Percentiles rank a stretch among this genome's conserved stretches.
Evolutionary conservation across 202 grass and related monocot genomes (phyloP).

Genomic region (Musa balbisiana): DNA sequence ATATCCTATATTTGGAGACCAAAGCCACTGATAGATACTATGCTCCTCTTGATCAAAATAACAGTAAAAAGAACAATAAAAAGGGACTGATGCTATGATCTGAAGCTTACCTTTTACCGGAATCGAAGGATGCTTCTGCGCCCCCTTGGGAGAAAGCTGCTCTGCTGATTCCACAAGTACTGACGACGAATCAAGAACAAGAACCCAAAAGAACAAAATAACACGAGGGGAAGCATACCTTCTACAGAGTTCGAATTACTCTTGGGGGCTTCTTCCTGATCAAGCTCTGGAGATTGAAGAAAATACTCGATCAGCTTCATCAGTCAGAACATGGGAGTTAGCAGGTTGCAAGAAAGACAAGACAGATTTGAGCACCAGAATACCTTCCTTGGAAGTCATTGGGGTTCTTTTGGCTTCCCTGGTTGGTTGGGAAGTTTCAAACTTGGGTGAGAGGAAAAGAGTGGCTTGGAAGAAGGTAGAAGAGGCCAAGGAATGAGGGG

Average conservation of each 20-base stretch:
- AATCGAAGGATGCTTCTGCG: not conserved
- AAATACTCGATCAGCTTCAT: constrained; percentile 67
- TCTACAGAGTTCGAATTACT: constrained; percentile 30
- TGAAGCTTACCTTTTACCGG: not conserved
- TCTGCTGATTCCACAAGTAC: not conserved
- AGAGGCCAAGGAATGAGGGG: too few species aligned
- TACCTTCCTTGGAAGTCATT: constrained; percentile 85
- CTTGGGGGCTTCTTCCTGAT: constrained; percentile 20
- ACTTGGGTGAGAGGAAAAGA: constrained; percentile 25
- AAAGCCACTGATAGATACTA: too few species aligned
- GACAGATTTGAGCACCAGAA: constrained; percentile 6
- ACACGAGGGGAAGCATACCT: constrained; percentile 23
- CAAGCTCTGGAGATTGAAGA: constrained; percentile 47
- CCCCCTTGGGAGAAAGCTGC: not conserved
- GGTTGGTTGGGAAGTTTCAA: constrained; percentile 31
- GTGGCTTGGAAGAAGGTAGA: not conserved
- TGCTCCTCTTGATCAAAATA: not conserved
- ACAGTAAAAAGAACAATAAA: not conserved
- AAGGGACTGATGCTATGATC: too few species aligned
- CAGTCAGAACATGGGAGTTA: constrained; percentile 20
- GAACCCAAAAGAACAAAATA: not conserved
- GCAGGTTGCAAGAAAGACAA: not conserved
- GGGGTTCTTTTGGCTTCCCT: constrained; percentile 10
- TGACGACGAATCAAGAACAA: not conserved
- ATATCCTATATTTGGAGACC: too few species aligned